Evolutionary conservation across 768 basidiomycete genomes (phyloP).

Genomic region (Pulveroboletus sp.): DNA sequence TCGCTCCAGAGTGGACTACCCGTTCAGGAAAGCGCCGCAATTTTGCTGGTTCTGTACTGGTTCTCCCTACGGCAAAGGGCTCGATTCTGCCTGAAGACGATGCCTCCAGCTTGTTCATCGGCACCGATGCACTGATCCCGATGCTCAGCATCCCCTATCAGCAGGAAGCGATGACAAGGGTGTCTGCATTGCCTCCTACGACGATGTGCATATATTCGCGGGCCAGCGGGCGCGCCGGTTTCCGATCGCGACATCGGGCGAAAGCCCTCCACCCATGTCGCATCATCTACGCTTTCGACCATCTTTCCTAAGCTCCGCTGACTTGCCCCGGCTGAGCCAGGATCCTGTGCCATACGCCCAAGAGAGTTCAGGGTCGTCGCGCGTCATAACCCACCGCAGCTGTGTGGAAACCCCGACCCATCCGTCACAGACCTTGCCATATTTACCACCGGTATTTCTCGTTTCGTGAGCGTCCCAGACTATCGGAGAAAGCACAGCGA

Average conservation of each 20-base stretch:
- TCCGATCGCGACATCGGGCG: slow-evolving; percentile 1
- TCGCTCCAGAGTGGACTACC: slow-evolving; percentile 3
- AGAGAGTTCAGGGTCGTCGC: slow-evolving; percentile 24
- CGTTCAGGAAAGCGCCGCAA: slow-evolving; percentile 17
- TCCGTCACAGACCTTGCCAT: slow-evolving; percentile 14
- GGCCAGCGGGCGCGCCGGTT: slow-evolving; percentile 4
- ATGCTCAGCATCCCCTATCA: neutral
- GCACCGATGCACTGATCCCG: slow-evolving; percentile 22
- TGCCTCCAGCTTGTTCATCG: slow-evolving; percentile 6
- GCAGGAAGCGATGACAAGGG: neutral
- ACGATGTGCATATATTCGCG: neutral
- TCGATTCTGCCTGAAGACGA: slow-evolving; percentile 5
- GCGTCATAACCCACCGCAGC: slow-evolving; percentile 8
- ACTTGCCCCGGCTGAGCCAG: slow-evolving; percentile 4
- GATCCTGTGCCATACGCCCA: slow-evolving; percentile 1
- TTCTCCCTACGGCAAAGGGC: slow-evolving; percentile 24
- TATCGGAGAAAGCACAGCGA: slow-evolving; percentile 2
- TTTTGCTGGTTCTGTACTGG: slow-evolving; percentile 15
- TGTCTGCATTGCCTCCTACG: neutral
- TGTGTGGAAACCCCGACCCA: slow-evolving; percentile 19
- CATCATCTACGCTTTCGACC: slow-evolving; percentile 19
- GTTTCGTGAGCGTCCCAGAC: neutral
- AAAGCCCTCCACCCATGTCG: slow-evolving; percentile 29
- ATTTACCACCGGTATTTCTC: slow-evolving; percentile 2
- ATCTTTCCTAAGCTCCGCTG: slow-evolving; percentile 18